Base-by-base conservation (phyloP, 2,329 filamentous ascomycete genomes). In the Pseudomassariella vexata region DNA sequence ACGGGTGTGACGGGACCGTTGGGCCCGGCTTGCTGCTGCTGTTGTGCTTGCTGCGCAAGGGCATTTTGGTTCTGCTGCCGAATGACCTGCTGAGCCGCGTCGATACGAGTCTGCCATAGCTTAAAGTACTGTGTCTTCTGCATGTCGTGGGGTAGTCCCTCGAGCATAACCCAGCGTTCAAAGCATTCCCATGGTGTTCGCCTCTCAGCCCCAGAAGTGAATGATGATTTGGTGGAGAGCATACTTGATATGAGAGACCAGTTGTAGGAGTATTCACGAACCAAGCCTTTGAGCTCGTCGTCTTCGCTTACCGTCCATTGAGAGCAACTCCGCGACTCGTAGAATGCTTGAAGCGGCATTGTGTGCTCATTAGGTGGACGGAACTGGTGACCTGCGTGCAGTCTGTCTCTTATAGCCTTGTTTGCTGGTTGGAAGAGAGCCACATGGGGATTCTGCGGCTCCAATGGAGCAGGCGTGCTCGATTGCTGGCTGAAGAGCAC, bases 121-220 rank as follows among this genome's bases (percentile, higher is more conserved):
- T 88, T 86, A 69, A 96, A 98, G 55, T 96, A 98, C 26, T 89
- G 83, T 1, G 87, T 95, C 62, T 95, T 95, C 12, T 84, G 81
- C 82, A 96, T 94, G 44, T 98, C 92, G 9, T 82, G 77, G 5
- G 92, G 90, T 22, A 95, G 67, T 1, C 89, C 88, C 60, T 96
- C 92, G 9, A 96, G 66, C 45, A 85, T 81, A 34, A 95, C 84
- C 90, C 90, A 98, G 25, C 92, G 77, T 59, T 98, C 92, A 48
- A 98, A 98, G 54, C 92, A 98, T 62, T 98, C 92, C 92, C 92
- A 98, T 0, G 90, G 88, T 3, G 90, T 96, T 28, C 92, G 77
- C 40, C 92, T 76, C 54, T 96, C 90, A 9, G 87, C 79, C 2
- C 86, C 87, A 14, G 89, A 90, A n/a, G 79, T 73, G 50, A 87